Base-by-base conservation (phyloP, 2,329 filamentous ascomycete species). In the Parasarocladium wereldwijsianum region DNA sequence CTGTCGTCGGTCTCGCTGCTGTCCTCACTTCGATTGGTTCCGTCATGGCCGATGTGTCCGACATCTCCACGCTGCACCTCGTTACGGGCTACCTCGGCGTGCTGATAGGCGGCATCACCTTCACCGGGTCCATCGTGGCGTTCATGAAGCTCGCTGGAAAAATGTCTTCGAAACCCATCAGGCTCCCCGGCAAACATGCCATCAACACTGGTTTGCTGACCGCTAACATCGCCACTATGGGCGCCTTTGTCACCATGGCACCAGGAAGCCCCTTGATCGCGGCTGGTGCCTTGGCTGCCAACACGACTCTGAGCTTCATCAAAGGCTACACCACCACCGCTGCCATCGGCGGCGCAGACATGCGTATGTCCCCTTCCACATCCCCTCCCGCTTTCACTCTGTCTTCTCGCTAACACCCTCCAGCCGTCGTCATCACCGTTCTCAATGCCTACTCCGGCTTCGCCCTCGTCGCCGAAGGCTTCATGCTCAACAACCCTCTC, bases 391-490 rank as follows among this genome's bases (percentile, higher is more conserved):
- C 42, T 29, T 21, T 14, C 9, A 10, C 21, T 11, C 13, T 12
- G 13, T 38, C 8, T 4, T 12, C 10, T 4, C 7, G 11, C 26
- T 30, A 12, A 30, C 14, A 21, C 6, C 11, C n/a, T 17, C 6
- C 11, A 66, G 61, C 78, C 10, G 83, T 92, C 5, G 82, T 90
- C 18, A 92, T 92, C 38, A 92, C 83, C 0, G 84, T 93, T 1
- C 56, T 93, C 13, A 93, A 93, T 42, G 84, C 84, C 0, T 93
- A 93, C 49, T 87, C 81, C 27, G 85, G 85, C 9, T 93, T 93
- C 34, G 85, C 85, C 0, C 64, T 93, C 3, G 83, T 93, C 0
- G 84, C 85, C 0, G 84, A 93, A 52, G 85, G 85, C 0, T 77
- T 93, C 49, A 93, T 93, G 85, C 62, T 93, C 10, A 76, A 90